Evolutionary conservation across 2,329 filamentous ascomycete species (phyloP), one percentile per base, ranked within the genome.

Genomic region (Colletotrichum eleusines): DNA sequence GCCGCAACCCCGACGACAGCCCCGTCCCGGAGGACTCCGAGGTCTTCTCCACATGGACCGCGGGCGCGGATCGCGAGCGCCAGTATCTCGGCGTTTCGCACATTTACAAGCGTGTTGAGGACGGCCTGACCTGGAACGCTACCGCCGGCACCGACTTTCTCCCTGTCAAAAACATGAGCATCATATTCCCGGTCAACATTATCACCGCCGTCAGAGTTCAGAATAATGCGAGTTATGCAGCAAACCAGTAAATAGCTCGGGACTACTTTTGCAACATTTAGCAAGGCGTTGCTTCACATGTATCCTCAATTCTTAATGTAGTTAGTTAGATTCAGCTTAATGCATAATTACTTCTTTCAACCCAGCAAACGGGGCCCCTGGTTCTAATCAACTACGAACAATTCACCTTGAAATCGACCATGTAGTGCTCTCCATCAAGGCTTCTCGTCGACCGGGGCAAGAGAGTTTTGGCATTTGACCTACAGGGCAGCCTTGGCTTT

Each of bases 81-180:
- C 72, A 75, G 58, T 76, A 74, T 55, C 61, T 78, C 58, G 68
- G 72, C 11, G 73, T 76, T 7, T 61, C 72, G 2, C 76, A 78
- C 72, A 58, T 76, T 48, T 77, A 51, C 66, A 71, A 20, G 68
- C 20, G 53, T 7, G 33, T 42, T 11, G 58, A 48, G 5, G 58
- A 71, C 18, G 51, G 64, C 3, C 33, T 42, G n/a, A 46, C 23
- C 9, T 68, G 65, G 57, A 50, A 63, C 2, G 64, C 68, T 3
- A 57, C 64, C 16, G 50, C 57, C 8, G 16, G 51, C 14, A 61
- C 9, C 16, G 42, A 54, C 2, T 51, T 71, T 28, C n/a, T 62
- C 1, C 51, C 63, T 5, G 63, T 57, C 2, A 12, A 40, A 12
- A 64, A 59, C 23, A 63, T 66, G 42, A 40, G 26, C 26, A 44